Evolutionary conservation across 495 filamentous ascomycete genomes (phyloP), one percentile per base, ranked within the genome.

Genomic region (Podospora sp.): DNA sequence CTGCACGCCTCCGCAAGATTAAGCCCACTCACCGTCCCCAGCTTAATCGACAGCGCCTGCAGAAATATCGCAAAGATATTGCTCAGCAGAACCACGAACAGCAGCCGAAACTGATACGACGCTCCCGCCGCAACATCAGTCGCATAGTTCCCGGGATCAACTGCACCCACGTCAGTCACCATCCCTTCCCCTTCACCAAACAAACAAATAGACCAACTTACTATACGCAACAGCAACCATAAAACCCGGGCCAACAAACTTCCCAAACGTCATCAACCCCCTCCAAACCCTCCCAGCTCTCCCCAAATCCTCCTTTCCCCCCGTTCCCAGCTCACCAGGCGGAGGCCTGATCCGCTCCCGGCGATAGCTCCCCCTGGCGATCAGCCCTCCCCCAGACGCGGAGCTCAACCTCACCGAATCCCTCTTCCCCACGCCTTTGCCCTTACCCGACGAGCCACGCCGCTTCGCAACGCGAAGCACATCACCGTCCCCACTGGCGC

Each of bases 181-280:
- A 26, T 49, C 21, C n/a, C 18, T 40, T 20, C 46, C 33, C 40
- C 24, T 51, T 8, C 50, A 25, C 16, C 6, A 5, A 16, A 20
- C n/a, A n/a, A n/a, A n/a, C n/a, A n/a, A n/a, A n/a, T n/a, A 87
- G 6, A 72, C 66, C 69, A 2, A 74, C 77, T 59, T 71, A 83
- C 82, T 82, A 68, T 83, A 83, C 25, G 90, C 90, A 52, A 92
- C 91, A n/a, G 90, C 86, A 66, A 94, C 85, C 78, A 97, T 85
- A 75, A 96, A 93, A 1, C 93, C 92, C 9, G 93, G 93, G 1
- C 93, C 93, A 60, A 96, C 80, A 73, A 97, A 97, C 65, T 87
- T 88, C 63, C 77, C 78, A 72, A 91, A 94, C 36, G 87, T 93
- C 62, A 81, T 56, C 35, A 93, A 14, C 16, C 79, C 66, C 57